Base-by-base conservation (phyloP, 116 monocot species). In the Posidonia oceanica region DNA sequence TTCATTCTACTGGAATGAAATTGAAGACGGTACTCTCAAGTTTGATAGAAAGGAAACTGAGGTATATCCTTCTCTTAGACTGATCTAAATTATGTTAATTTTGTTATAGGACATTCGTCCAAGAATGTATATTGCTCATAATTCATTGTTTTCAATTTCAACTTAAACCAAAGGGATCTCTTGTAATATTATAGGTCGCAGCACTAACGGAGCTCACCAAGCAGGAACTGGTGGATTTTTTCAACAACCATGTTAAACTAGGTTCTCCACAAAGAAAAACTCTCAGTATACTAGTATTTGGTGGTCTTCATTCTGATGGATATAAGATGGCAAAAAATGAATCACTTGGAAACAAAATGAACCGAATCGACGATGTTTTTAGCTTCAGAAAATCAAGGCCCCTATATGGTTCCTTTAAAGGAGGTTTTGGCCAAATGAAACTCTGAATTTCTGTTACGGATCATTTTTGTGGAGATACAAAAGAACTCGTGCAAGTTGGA, bases 331-430 rank as follows among this genome's bases (percentile, higher is more conserved):
- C 54, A 70, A 52, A 63, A 74, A 44, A 22, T 41, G 82, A 79
- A 15, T 21, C 67, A 29, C 52, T 59, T 41, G 57, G 76, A 66
- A 63, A 70, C 22, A 71, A 77, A 54, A 57, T 52, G 0, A 60
- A 14, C 23, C 79, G 69, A 67, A 85, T 96, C 36, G 76, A 73
- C 21, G 91, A 96, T 56, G 63, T 89, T 12, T 89, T 83, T 70
- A 74, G 76, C 59, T 96, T 96, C 72, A 91, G 79, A 75, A 89
- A 86, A 68, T 91, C 96, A 29, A 88, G 91, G 63, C 85, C 96
- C 36, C 75, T 96, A 14, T 91, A 85, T 80, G 91, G 89, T 61
- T 96, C 96, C 29, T 85, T 87, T 67, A 88, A 75, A 71, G 91
- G 89, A 36, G 68, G 68, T 4, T 53, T 68, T 16, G 54, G 52